Conservation (phyloP, 2,329 filamentous ascomycete species). For the Scortechinia acanthostroma region DNA sequence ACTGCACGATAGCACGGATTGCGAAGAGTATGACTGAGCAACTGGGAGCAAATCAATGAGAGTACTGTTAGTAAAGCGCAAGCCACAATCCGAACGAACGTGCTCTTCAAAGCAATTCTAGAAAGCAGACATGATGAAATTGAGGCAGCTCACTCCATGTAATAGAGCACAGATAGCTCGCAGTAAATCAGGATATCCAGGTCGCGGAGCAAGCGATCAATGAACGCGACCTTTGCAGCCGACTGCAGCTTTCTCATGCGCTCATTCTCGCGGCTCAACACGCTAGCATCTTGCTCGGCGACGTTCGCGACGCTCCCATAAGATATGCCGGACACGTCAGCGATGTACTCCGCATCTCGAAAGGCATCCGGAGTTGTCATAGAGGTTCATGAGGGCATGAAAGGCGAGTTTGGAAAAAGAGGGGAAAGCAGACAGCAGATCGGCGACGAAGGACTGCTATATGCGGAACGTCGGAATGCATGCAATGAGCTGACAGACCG, state of each 20-base stretch:
- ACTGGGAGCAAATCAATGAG: slow-evolving; percentile 20
- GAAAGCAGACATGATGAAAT: no score
- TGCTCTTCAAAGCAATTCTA: no score
- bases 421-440: no score
- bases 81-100: no score
- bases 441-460: no score
- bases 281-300: slow-evolving; percentile 16
- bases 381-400: slow-evolving; percentile 28
- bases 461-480: no score
- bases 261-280: slow-evolving; percentile 6
- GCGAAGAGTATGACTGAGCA: slow-evolving; percentile 49
- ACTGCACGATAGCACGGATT: slow-evolving; percentile 43
- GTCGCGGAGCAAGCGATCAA: slow-evolving; percentile 46
- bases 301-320: slow-evolving; percentile 8
- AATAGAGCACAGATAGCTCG: slow-evolving; percentile 52
- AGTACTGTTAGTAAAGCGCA: neutral
- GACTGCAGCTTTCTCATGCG: slow-evolving; percentile 13
- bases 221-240: slow-evolving; percentile 30
- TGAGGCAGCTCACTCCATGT: slow-evolving; percentile 55
- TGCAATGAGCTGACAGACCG: no score
- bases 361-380: slow-evolving; percentile 33
- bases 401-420: slow-evolving; percentile 8
- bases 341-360: slow-evolving; percentile 34
- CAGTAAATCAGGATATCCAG: slow-evolving; percentile 54
- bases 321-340: slow-evolving; percentile 29